Percentiles rank a stretch among this genome's conserved stretches.
Evolutionary conservation across 2,329 filamentous ascomycete species (phyloP).

Genomic region (Alternaria consortialis): DNA sequence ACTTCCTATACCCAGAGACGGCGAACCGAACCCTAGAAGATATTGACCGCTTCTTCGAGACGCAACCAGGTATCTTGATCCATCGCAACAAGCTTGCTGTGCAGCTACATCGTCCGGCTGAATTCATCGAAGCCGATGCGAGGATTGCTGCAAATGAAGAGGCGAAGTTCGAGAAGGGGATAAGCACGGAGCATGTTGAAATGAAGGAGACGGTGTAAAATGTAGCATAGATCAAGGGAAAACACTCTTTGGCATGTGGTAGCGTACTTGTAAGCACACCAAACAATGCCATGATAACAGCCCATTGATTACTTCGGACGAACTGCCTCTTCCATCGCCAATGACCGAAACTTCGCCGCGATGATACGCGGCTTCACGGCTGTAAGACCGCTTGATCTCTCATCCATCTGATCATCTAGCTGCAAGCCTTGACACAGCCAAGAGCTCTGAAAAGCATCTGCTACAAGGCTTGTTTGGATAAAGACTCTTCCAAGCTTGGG

Average conservation of each 20-base stretch:
- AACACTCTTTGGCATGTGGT: neutral
- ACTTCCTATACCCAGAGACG: constrained; percentile 64
- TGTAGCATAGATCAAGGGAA: neutral
- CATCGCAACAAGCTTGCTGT: constrained; percentile 60
- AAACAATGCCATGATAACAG: neutral
- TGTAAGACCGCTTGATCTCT: neutral
- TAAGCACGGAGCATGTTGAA: constrained; percentile 33
- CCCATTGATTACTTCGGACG: neutral
- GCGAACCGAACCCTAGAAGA: constrained; percentile 57
- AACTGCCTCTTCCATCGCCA: neutral
- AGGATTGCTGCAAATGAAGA: constrained; percentile 36
- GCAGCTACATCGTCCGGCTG: constrained; percentile 55
- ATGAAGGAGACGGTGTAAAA: constrained; percentile 36
- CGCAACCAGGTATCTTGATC: constrained; percentile 54
- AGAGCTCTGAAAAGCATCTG: neutral
- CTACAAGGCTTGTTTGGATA: constrained; percentile 1
- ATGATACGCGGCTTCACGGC: neutral
- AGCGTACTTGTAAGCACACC: neutral
- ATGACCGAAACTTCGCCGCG: neutral
- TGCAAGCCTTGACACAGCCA: neutral
- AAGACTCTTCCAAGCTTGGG: constrained; percentile 4
- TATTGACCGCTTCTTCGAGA: constrained; percentile 56
- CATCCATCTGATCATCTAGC: neutral
- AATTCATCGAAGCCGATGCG: constrained; percentile 60
- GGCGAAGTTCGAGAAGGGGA: constrained; percentile 12